These are phyloP conservation scores for Mallotus japonicus DNA, from an alignment of 441 rosid genomes.

Conservation along the genomic window DNA sequence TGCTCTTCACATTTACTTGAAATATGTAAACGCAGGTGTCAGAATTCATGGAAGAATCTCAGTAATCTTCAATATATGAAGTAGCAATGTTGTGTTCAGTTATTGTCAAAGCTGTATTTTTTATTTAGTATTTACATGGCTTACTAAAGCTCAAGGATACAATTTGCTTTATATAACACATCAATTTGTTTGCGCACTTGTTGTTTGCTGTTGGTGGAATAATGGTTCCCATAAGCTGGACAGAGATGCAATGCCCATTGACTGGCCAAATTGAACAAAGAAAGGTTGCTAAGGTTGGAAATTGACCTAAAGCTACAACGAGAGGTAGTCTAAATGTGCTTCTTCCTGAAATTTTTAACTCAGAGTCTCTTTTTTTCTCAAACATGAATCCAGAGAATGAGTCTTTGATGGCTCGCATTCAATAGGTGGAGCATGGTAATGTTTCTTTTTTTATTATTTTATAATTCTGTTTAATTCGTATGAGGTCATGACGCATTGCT, in stretches of 20 bases:
- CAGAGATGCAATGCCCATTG: slow-evolving; percentile 90
- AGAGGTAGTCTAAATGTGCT: not conserved
- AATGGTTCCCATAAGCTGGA: slow-evolving; percentile 92
- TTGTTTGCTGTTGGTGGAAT: slow-evolving; percentile 56
- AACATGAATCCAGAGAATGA: no score
- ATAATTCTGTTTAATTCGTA: no score
- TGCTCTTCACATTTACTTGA: not conserved
- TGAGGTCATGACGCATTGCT: no score
- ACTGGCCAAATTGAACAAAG: slow-evolving; percentile 79
- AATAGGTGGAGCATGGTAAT: no score
- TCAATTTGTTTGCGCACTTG: slow-evolving; percentile 8
- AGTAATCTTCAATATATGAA: not conserved
- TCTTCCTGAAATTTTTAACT: not conserved
- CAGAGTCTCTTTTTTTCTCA: no score
- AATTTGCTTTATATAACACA: not conserved
- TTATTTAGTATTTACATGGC: not conserved
- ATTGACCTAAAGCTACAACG: slow-evolving; percentile 23
- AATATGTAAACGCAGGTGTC: not conserved
- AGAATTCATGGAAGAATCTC: not conserved
- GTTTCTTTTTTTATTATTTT: no score
- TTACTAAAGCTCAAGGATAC: not conserved
- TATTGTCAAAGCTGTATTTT: not conserved
- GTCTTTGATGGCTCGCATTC: no score
- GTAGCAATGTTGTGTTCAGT: not conserved
- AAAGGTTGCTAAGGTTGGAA: slow-evolving; percentile 81